Evolutionary conservation across 352 stramenopile genomes (phyloP).

Genomic region (Phytophthora chlamydospora): DNA sequence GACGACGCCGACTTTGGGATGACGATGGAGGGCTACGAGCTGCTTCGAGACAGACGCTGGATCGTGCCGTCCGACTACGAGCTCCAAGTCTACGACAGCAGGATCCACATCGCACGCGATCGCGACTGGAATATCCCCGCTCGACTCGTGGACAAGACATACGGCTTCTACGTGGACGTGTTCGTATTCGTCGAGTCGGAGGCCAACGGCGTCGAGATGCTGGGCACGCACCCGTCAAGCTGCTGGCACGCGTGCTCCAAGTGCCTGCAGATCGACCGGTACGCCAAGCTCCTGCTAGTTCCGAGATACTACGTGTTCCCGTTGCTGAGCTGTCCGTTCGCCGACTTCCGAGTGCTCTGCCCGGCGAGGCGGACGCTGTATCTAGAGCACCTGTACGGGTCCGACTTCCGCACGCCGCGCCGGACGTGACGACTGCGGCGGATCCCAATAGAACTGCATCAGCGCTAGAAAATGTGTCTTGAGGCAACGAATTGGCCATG

Average conservation of each 20-base stretch:
- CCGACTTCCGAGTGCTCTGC: conserved; percentile 54
- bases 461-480: too few relatives aligned
- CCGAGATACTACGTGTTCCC: conserved; percentile 56
- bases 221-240: conserved; percentile 44
- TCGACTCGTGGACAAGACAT: conserved; percentile 59
- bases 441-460: too few relatives aligned
- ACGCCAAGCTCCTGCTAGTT: conserved; percentile 43
- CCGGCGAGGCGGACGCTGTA: conserved; percentile 53
- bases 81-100: conserved; percentile 60
- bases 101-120: conserved; percentile 32
- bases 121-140: conserved; percentile 63
- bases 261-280: conserved; percentile 41
- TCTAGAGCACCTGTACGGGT: conserved; percentile 62
- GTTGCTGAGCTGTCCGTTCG: conserved; percentile 52
- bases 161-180: conserved; percentile 72
- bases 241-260: conserved; percentile 57
- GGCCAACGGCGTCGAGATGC: conserved; percentile 37
- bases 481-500: too few relatives aligned
- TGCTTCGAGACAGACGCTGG: conserved; percentile 39
- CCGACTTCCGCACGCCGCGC: conserved; percentile 44
- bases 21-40: conserved; percentile 44
- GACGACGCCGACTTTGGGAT: conserved; percentile 63
- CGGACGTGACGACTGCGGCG: conserved; percentile 9
- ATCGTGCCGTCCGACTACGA: conserved; percentile 41
- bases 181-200: conserved; percentile 59